Conservation (phyloP, 106 monocot genomes). For the Dendrobium chrysotoxum region DNA sequence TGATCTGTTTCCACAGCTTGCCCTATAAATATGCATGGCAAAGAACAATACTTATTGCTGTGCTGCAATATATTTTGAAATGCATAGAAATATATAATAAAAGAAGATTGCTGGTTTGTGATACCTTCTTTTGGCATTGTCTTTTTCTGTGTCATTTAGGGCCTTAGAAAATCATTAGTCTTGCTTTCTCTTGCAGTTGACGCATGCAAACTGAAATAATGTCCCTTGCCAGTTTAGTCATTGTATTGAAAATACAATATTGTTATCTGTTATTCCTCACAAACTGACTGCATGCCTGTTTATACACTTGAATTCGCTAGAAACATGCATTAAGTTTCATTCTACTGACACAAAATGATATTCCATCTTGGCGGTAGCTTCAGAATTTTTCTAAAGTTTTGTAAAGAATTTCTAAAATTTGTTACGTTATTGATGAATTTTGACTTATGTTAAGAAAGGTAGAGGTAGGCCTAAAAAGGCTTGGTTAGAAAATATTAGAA, state of each 20-base stretch:
- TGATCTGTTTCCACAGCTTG: no score
- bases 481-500: no score
- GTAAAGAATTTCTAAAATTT: background rate
- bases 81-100: background rate
- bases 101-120: background rate
- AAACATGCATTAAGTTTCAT: background rate
- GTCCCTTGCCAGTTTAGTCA: background rate
- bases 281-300: background rate
- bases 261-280: background rate
- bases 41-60: no score
- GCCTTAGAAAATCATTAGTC: background rate
- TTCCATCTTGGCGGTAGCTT: background rate
- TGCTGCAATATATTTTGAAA: background rate
- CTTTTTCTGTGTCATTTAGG: background rate
- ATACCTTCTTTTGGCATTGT: background rate
- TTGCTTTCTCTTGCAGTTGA: background rate
- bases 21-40: no score
- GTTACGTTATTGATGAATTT: background rate
- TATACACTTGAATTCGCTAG: background rate
- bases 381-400: background rate
- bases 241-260: background rate
- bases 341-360: background rate
- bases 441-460: no score
- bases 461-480: no score
- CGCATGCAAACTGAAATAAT: background rate